Evolutionary conservation across 129 eudicot genomes (phyloP).

Genomic region (Flaveria robusta): DNA sequence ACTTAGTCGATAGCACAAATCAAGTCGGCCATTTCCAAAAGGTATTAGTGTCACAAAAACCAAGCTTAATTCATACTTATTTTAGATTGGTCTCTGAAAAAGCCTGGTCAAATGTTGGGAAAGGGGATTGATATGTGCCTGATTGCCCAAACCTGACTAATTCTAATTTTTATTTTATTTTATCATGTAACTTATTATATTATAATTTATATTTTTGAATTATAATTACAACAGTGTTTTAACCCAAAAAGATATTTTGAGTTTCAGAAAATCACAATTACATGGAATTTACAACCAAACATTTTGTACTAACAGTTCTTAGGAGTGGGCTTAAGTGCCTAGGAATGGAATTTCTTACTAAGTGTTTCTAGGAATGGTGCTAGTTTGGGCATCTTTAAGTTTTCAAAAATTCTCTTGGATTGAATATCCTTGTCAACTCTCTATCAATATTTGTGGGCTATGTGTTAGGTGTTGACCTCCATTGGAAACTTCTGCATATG

Average conservation of each 20-base stretch:
- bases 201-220: neutral
- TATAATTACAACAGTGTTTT: neutral
- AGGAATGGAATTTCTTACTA: neutral
- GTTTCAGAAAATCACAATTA: neutral
- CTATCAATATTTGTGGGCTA: neutral
- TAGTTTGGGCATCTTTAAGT: neutral
- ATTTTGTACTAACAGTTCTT: neutral
- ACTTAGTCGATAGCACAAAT: slow-evolving; percentile 86
- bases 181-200: neutral
- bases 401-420: neutral
- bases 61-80: no score
- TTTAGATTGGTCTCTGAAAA: no score
- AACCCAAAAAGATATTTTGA: neutral
- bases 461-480: slow-evolving; percentile 63
- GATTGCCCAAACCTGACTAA: no score
- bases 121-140: no score
- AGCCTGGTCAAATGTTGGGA: no score
- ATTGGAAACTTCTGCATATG: slow-evolving; percentile 83
- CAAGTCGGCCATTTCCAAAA: slow-evolving; percentile 91
- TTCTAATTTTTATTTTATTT: neutral
- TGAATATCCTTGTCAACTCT: neutral
- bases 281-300: neutral
- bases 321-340: neutral
- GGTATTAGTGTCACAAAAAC: slow-evolving; percentile 31
- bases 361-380: no score